phyloP scores from a whole-genome alignment of 2,329 filamentous ascomycete genomes.

The Clarireedia homoeocarpa region DNA sequence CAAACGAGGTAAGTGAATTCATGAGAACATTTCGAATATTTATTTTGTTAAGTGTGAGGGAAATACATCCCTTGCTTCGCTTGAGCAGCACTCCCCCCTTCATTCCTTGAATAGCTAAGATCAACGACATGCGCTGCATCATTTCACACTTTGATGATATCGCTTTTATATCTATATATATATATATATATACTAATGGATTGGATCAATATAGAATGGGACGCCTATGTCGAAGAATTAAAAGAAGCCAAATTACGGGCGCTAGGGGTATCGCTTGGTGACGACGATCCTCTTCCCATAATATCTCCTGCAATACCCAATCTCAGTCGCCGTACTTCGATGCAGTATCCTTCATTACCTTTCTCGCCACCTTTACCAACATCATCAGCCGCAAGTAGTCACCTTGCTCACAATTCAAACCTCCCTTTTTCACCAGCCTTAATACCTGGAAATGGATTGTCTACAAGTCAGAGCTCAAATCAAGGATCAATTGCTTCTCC shows the following conservation, averaged over 20 bases:
- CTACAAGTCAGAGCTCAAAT: constrained; percentile 55
- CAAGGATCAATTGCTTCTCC: constrained; percentile 64
- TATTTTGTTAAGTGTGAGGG: not conserved
- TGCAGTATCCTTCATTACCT: constrained; percentile 65
- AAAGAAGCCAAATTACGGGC: constrained; percentile 89
- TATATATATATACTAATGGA: constrained; percentile 9
- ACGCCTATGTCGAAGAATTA: constrained; percentile 72
- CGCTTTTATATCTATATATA: not conserved
- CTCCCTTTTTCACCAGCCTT: constrained; percentile 46
- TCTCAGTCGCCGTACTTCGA: constrained; percentile 59
- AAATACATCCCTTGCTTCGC: not conserved
- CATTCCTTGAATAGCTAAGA: not conserved
- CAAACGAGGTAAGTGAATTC: constrained; percentile 28
- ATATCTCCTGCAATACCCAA: constrained; percentile 58
- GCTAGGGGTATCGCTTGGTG: constrained; percentile 75
- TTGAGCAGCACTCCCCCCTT: not conserved
- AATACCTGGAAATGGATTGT: constrained; percentile 49
- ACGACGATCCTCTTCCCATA: constrained; percentile 58
- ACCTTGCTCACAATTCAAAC: constrained; percentile 43
- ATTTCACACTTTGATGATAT: not conserved
- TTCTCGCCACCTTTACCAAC: constrained; percentile 80
- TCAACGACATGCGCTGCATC: not conserved
- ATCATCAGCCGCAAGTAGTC: constrained; percentile 68
- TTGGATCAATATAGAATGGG: constrained; percentile 43
- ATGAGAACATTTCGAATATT: not conserved